These are phyloP conservation scores for Ascochyta pisi DNA, from an alignment of 2,329 filamentous ascomycete species.

Conservation along the genomic window DNA sequence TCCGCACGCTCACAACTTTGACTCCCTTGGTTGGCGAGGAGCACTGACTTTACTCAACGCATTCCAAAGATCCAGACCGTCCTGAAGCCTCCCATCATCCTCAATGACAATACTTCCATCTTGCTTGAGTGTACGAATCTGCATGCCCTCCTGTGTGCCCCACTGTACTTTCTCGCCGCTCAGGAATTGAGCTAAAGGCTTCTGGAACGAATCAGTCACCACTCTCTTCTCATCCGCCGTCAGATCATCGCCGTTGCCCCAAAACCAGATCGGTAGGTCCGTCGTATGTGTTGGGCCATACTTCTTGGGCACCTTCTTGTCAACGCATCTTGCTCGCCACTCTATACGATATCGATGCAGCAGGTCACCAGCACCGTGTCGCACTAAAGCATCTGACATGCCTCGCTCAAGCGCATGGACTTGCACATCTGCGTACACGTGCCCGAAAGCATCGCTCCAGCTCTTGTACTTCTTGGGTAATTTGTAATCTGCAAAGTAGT, in stretches of 20 bases:
- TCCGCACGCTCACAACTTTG: slow-evolving; percentile 1
- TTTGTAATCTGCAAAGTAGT: slow-evolving; percentile 53
- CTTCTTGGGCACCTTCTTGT: slow-evolving; percentile 50
- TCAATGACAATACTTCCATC: slow-evolving; percentile 57
- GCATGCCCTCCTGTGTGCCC: slow-evolving; percentile 45
- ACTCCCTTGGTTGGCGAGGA: background rate
- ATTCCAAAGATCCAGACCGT: slow-evolving; percentile 58
- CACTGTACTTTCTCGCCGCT: slow-evolving; percentile 51
- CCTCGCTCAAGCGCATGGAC: slow-evolving; percentile 62
- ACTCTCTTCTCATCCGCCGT: slow-evolving; percentile 54
- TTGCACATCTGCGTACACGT: slow-evolving; percentile 64
- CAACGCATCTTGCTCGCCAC: slow-evolving; percentile 58
- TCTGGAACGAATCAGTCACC: slow-evolving; percentile 48
- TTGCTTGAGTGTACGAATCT: slow-evolving; percentile 54
- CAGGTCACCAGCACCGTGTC: slow-evolving; percentile 53
- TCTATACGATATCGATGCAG: slow-evolving; percentile 63
- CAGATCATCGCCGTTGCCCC: slow-evolving; percentile 56
- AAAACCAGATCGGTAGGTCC: slow-evolving; percentile 64
- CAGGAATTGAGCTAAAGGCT: slow-evolving; percentile 51
- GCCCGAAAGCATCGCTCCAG: slow-evolving; percentile 62
- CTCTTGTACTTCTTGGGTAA: slow-evolving; percentile 51
- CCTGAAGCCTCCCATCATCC: slow-evolving; percentile 55
- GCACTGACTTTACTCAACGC: slow-evolving; percentile 38
- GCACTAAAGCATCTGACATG: slow-evolving; percentile 54
- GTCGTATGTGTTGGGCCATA: slow-evolving; percentile 64